Conservation (phyloP, 805 yeast genomes). For the Pichia rugopelliculosa region DNA sequence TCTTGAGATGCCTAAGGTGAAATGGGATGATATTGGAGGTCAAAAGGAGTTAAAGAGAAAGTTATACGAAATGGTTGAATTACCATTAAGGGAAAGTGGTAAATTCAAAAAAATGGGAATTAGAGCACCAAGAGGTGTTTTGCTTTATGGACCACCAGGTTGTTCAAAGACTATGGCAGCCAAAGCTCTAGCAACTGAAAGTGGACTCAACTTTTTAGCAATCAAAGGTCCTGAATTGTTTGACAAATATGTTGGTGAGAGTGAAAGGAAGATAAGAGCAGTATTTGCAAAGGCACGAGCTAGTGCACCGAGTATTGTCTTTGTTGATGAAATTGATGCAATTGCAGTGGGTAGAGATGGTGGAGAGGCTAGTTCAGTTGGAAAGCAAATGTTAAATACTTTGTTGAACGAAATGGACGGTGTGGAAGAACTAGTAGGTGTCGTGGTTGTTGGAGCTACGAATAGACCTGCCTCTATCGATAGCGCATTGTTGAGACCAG, state of each 20-base stretch:
- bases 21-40: constrained; percentile 95
- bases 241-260: constrained; percentile 94
- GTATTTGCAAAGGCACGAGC: constrained; percentile 90
- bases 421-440: constrained; percentile 90
- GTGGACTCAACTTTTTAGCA: constrained; percentile 88
- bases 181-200: constrained; percentile 90
- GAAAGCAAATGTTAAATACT: constrained; percentile 83
- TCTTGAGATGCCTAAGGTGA: constrained; percentile 87
- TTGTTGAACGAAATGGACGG: constrained; percentile 94
- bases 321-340: constrained; percentile 97
- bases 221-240: constrained; percentile 95
- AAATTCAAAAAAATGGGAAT: constrained; percentile 75
- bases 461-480: constrained; percentile 92
- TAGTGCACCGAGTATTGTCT: constrained; percentile 87
- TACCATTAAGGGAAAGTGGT: constrained; percentile 79
- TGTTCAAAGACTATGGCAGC: constrained; percentile 95
- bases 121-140: constrained; percentile 85
- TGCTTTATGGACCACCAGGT: constrained; percentile 97
- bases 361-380: constrained; percentile 54
- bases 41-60: constrained; percentile 77
- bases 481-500: constrained; percentile 90
- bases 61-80: constrained; percentile 81
- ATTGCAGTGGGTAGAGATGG: constrained; percentile 69
- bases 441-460: constrained; percentile 91
- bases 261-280: constrained; percentile 89